These are phyloP conservation scores for Schoenoplectus tabernaemontani DNA, from an alignment of 202 grass and related monocot genomes.

Conservation along the genomic window DNA sequence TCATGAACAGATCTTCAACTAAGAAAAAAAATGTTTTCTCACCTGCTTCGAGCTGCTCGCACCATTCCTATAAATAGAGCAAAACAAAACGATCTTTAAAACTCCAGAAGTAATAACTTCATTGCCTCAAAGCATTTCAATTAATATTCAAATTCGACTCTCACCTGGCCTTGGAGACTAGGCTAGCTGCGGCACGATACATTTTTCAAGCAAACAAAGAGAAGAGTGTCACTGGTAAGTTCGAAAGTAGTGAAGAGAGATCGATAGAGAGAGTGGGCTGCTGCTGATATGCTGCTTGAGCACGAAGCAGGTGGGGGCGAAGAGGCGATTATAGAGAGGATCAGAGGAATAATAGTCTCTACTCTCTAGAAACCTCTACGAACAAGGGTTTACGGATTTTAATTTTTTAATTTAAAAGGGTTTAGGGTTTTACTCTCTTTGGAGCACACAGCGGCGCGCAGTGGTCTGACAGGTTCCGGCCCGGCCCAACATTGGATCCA, in stretches of 20 bases:
- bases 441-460: background rate
- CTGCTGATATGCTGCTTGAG: slow-evolving; percentile 15
- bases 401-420: background rate
- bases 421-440: slow-evolving; percentile 15
- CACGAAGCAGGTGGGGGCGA: background rate
- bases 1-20: background rate
- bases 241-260: background rate
- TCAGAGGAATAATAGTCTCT: slow-evolving; percentile 26
- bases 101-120: background rate
- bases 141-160: background rate
- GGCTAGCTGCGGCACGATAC: slow-evolving; percentile 58
- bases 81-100: background rate
- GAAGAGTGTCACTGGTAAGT: background rate
- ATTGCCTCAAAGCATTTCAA: slow-evolving; percentile 10
- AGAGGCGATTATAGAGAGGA: background rate
- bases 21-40: slow-evolving; percentile 6
- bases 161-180: slow-evolving; percentile 74
- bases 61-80: slow-evolving; percentile 42
- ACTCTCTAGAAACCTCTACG: slow-evolving; percentile 61
- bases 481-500: background rate
- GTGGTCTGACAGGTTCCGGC: too few species aligned
- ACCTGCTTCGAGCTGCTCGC: slow-evolving; percentile 58
- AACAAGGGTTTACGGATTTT: slow-evolving; percentile 83
- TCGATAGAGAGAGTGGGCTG: background rate
- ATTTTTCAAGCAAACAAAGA: slow-evolving; percentile 23